Percentiles rank a stretch among this genome's conserved stretches.
These are phyloP conservation scores for Tylopilus felleus DNA, from an alignment of 768 basidiomycete species.

Conservation along the genomic window DNA sequence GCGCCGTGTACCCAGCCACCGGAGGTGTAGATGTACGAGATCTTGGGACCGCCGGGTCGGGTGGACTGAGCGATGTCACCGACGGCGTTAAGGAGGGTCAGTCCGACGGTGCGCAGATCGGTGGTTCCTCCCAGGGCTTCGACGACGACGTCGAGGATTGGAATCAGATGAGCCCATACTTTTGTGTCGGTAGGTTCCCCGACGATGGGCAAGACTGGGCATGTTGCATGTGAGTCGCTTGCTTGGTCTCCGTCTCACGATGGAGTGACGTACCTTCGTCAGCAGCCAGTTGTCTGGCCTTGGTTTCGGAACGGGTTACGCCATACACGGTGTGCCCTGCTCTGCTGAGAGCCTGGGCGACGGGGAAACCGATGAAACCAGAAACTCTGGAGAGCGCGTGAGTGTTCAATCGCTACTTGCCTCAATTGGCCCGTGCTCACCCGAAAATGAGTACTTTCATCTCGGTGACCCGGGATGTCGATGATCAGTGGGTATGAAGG, in stretches of 20 bases:
- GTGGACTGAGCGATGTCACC: conserved; percentile 13
- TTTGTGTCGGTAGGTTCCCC: conserved; percentile 13
- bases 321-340: conserved; percentile 36
- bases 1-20: conserved; percentile 32
- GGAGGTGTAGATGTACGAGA: conserved; percentile 33
- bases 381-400: conserved; percentile 21
- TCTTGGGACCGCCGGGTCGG: conserved; percentile 24
- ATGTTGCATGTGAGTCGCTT: too few relatives aligned
- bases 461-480: neutral
- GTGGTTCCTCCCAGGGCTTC: conserved; percentile 16
- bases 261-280: conserved; percentile 21
- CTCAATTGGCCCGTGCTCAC: neutral
- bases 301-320: conserved; percentile 26
- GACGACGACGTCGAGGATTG: conserved; percentile 21
- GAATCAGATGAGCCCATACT: conserved; percentile 17
- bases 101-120: conserved; percentile 11
- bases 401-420: neutral
- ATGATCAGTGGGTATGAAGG: neutral
- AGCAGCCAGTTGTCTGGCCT: conserved; percentile 21
- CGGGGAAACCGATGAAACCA: conserved; percentile 31
- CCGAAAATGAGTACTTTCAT: conserved; percentile 20
- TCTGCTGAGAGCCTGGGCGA: conserved; percentile 33
- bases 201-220: conserved; percentile 25
- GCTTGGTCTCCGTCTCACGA: too few relatives aligned
- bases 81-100: conserved; percentile 17